A percentile compares a stretch with the other conserved stretches of the same genome.
Evolutionary conservation across 352 stramenopile species (phyloP).

Genomic region (Elongisporangium undulatum): DNA sequence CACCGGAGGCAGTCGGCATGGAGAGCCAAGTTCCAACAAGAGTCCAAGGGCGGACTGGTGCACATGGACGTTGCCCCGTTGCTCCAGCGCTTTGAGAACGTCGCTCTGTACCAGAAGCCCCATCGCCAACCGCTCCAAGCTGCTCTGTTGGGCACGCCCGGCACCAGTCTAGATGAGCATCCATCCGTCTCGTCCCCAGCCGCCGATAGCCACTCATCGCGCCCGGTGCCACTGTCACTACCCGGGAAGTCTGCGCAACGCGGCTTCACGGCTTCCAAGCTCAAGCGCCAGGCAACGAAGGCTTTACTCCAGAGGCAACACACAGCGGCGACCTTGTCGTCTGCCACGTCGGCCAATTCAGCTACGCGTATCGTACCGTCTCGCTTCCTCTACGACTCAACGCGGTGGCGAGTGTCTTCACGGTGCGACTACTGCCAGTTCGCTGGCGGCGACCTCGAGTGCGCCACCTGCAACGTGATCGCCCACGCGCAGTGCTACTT

Average conservation of each 20-base stretch:
- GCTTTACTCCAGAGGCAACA: neutral
- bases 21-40: constrained; percentile 16
- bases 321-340: constrained; percentile 1
- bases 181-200: neutral
- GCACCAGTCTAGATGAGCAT: neutral
- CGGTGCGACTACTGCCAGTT: constrained; percentile 66
- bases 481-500: constrained; percentile 59
- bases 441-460: constrained; percentile 57
- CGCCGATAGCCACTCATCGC: neutral
- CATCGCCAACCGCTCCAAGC: constrained; percentile 25
- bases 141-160: constrained; percentile 7
- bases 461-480: constrained; percentile 59
- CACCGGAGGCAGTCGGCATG: neutral
- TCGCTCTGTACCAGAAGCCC: constrained; percentile 22
- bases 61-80: constrained; percentile 20
- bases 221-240: neutral
- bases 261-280: constrained; percentile 14
- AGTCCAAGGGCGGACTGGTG: constrained; percentile 29
- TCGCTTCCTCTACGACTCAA: constrained; percentile 47
- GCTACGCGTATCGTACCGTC: constrained; percentile 16
- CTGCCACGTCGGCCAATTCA: neutral
- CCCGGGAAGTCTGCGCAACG: constrained; percentile 3
- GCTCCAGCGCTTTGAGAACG: constrained; percentile 30
- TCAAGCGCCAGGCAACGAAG: constrained; percentile 4
- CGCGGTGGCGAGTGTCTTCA: constrained; percentile 24